A percentile compares a stretch with the other conserved stretches of the same genome.
phyloP scores from a whole-genome alignment of 2,329 filamentous ascomycete species.

The Claviceps quebecensis region DNA sequence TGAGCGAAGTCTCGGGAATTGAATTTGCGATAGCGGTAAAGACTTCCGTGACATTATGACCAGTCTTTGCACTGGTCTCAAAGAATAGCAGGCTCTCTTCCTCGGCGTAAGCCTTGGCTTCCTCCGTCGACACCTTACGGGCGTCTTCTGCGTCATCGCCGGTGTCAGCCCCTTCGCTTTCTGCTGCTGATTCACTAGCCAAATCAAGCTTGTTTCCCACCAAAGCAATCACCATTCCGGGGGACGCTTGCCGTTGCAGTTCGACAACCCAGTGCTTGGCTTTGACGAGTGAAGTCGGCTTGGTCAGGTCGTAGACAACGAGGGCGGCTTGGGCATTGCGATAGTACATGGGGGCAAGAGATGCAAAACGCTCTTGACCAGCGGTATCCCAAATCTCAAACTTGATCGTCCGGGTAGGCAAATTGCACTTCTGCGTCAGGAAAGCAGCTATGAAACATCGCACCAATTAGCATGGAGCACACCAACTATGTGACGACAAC shows the following conservation, averaged over 20 bases:
- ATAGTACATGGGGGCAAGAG: slow-evolving; percentile 97
- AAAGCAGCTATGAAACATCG: slow-evolving; percentile 58
- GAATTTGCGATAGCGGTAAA: slow-evolving; percentile 97
- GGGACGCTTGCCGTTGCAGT: slow-evolving; percentile 87
- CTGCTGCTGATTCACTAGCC: slow-evolving; percentile 42
- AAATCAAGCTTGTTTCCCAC: slow-evolving; percentile 96
- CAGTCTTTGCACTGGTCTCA: slow-evolving; percentile 95
- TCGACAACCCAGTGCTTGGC: slow-evolving; percentile 98
- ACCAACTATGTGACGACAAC: not conserved
- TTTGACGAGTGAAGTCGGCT: slow-evolving; percentile 87
- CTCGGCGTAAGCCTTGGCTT: slow-evolving; percentile 86
- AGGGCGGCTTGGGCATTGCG: slow-evolving; percentile 95
- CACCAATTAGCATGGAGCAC: not conserved
- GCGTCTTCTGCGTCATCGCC: slow-evolving; percentile 56
- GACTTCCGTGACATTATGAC: slow-evolving; percentile 84
- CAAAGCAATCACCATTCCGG: slow-evolving; percentile 90
- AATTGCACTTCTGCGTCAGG: slow-evolving; percentile 95
- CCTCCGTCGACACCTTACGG: slow-evolving; percentile 77
- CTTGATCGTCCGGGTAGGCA: slow-evolving; percentile 82
- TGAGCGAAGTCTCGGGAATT: slow-evolving; percentile 91
- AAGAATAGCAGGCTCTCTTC: slow-evolving; percentile 93
- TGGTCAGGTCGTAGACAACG: slow-evolving; percentile 97
- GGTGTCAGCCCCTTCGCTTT: slow-evolving; percentile 39
- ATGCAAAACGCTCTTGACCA: slow-evolving; percentile 93
- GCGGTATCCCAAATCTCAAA: slow-evolving; percentile 98